Conservation (phyloP, 2,329 filamentous ascomycete species). For the Aspergillus sp. region DNA sequence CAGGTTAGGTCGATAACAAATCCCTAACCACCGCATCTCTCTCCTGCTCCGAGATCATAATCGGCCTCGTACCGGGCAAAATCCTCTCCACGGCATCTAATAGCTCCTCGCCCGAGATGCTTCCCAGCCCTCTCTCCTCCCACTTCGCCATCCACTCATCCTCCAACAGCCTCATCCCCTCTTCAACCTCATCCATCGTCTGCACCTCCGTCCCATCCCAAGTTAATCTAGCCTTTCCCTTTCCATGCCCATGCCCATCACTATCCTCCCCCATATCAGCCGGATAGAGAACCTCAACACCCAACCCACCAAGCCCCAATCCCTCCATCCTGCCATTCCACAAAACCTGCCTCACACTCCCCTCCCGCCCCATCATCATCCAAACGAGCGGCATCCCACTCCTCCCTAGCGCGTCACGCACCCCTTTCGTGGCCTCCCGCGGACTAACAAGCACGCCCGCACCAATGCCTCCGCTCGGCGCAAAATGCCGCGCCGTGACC, state of each 20-base stretch:
- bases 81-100: slow-evolving; percentile 28
- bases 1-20: background rate
- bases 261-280: slow-evolving; percentile 3
- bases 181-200: slow-evolving; percentile 33
- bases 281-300: slow-evolving; percentile 38
- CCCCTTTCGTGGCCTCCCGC: slow-evolving; percentile 72
- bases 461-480: background rate
- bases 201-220: slow-evolving; percentile 39
- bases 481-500: slow-evolving; percentile 72
- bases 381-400: slow-evolving; percentile 71
- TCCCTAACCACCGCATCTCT: slow-evolving; percentile 19
- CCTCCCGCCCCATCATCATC: slow-evolving; percentile 44
- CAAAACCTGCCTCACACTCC: slow-evolving; percentile 41
- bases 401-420: slow-evolving; percentile 68
- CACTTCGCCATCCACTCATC: slow-evolving; percentile 31
- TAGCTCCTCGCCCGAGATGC: slow-evolving; percentile 21
- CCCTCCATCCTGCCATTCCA: slow-evolving; percentile 45
- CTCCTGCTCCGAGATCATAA: slow-evolving; percentile 24
- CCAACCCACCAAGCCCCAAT: slow-evolving; percentile 38
- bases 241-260: slow-evolving; percentile 14
- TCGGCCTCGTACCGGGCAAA: slow-evolving; percentile 26
- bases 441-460: slow-evolving; percentile 71
- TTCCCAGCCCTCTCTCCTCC: slow-evolving; percentile 17
- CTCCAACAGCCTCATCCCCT: slow-evolving; percentile 22
- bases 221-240: slow-evolving; percentile 30